These are phyloP conservation scores for Gyromitra esculenta DNA, from an alignment of 2,329 filamentous ascomycete species.

Conservation along the genomic window DNA sequence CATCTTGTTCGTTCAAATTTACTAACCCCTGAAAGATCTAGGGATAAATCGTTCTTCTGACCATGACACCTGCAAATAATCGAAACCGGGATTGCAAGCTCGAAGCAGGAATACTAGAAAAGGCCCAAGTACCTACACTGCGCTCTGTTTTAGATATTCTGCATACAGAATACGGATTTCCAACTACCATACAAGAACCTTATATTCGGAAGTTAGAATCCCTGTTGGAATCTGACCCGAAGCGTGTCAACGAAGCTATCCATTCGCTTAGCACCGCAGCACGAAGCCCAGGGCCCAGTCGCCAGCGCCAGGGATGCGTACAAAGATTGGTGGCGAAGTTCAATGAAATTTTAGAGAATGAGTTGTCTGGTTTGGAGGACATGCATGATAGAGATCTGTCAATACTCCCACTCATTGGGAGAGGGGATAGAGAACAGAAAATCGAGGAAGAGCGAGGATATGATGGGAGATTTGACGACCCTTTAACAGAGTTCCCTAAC, in stretches of 20 bases:
- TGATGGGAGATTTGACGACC: slow-evolving; percentile 35
- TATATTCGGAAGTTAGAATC: slow-evolving; percentile 29
- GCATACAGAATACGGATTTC: slow-evolving; percentile 1
- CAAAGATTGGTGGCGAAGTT: slow-evolving; percentile 4
- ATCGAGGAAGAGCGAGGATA: not conserved
- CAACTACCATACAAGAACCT: not conserved
- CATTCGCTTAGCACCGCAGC: not conserved
- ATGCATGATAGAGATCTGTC: slow-evolving; percentile 33
- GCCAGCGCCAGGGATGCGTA: not conserved
- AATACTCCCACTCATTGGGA: slow-evolving; percentile 6
- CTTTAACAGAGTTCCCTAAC: slow-evolving; percentile 16
- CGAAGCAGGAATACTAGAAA: not conserved
- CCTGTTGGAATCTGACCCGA: not conserved
- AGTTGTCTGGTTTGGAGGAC: slow-evolving; percentile 14
- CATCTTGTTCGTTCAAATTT: not conserved
- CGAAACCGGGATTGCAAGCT: not conserved
- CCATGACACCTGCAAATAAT: not conserved
- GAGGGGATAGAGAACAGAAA: not conserved
- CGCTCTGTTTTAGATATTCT: not conserved
- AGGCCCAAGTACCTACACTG: not conserved
- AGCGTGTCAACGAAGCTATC: slow-evolving; percentile 7
- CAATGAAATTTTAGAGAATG: slow-evolving; percentile 14
- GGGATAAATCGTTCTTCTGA: not conserved
- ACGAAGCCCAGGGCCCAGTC: not conserved
- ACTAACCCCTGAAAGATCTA: not conserved